Evolutionary conservation across 2,329 filamentous ascomycete genomes (phyloP), one percentile per base, ranked within the genome.

Genomic region (Monosporascus sp.): DNA sequence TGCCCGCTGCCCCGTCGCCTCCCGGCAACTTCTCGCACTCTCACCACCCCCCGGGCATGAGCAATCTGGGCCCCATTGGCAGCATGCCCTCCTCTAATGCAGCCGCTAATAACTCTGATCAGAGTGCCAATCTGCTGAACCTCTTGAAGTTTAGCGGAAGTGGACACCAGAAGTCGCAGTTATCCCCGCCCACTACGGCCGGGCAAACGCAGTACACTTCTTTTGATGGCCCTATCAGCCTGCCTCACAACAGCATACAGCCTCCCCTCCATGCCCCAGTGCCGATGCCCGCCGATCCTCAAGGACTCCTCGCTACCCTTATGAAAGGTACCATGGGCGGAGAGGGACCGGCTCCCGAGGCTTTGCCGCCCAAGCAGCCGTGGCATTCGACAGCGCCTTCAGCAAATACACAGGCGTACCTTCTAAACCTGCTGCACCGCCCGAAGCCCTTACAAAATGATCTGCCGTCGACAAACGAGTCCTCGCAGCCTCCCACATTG

Each of bases 361-460:
- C 60, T 54, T 66, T 65, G 58, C 57, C 57, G 25, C 54, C 60
- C n/a, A 58, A 57, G 36, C 51, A 56, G 46, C 64, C 64, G 39
- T 81, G 79, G 71, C 74, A 70, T 57, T 70, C 74, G 25, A 74
- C 74, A 36, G 74, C 80, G 44, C 80, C 83, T 50, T 72, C 80
- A 22, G 79, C 83, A 47, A 86, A 90, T 68, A 89, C 91, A 5
- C 89, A 95, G 70, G 86, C 93, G 58, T 89, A 94, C 65, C 78
- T 99, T 47, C 83, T 97, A 57, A 88, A 90, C 62, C 78, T 97
- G 54, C 80, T 99, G 58, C 94, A 91, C 65, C 85, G 88, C 48
- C 85, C 88, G 50, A 91, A 86, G 72, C 83, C 83, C 14, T 76
- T 78, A 53, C 83, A 86, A 68, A 76, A 73, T 47, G 81, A 84